These are phyloP conservation scores for Trichoderma lentiforme DNA, from an alignment of 2,329 filamentous ascomycete genomes.

Conservation along the genomic window DNA sequence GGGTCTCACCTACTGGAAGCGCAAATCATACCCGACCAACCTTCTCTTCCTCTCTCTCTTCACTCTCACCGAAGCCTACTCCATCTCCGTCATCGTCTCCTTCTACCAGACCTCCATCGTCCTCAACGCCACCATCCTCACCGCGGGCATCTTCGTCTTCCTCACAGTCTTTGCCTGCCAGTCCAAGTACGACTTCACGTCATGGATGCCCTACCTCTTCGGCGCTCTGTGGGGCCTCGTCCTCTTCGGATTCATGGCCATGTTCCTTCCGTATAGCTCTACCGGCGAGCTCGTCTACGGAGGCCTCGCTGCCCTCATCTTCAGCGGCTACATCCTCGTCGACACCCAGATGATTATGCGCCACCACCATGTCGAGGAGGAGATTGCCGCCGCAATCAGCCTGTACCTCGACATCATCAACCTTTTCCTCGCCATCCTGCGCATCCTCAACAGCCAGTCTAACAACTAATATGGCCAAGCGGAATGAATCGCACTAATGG, in stretches of 20 bases:
- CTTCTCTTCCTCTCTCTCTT: conserved; percentile 88
- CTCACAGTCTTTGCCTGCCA: conserved; percentile 90
- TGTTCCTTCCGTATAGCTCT: conserved; percentile 81
- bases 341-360: conserved; percentile 95
- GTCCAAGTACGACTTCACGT: conserved; percentile 96
- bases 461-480: conserved; percentile 65
- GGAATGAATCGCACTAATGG: neutral
- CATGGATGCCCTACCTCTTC: conserved; percentile 94
- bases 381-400: conserved; percentile 92
- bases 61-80: conserved; percentile 89
- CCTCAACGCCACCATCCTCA: conserved; percentile 84
- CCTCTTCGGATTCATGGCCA: conserved; percentile 87
- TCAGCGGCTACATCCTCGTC: conserved; percentile 91
- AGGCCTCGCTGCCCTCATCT: conserved; percentile 76
- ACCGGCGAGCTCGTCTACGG: conserved; percentile 85
- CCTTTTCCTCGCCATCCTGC: conserved; percentile 89
- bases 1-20: conserved; percentile 89
- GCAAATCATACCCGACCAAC: conserved; percentile 92
- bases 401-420: conserved; percentile 97
- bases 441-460: conserved; percentile 93
- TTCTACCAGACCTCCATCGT: conserved; percentile 85
- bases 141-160: conserved; percentile 75
- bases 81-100: conserved; percentile 85
- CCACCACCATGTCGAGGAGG: conserved; percentile 96
- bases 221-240: conserved; percentile 86